phyloP scores from a whole-genome alignment of 2,329 filamentous ascomycete species.

The Colletotrichum cereale region DNA sequence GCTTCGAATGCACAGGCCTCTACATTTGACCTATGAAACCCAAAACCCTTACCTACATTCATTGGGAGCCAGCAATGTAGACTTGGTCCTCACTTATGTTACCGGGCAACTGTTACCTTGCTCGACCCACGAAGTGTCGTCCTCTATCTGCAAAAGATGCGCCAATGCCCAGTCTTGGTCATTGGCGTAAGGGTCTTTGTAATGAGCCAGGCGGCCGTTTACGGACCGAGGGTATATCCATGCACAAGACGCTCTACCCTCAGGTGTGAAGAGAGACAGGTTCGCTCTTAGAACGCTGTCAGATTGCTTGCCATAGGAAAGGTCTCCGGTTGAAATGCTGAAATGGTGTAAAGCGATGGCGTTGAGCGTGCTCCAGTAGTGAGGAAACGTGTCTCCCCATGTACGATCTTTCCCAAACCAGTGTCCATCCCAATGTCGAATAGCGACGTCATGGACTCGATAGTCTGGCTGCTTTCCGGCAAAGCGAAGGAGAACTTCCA shows the following conservation, averaged over 20 bases:
- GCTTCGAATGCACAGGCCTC: not conserved
- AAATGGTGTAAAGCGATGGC: constrained; percentile 33
- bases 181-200: constrained; percentile 36
- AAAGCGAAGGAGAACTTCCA: constrained; percentile 31
- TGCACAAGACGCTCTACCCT: constrained; percentile 33
- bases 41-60: too few species aligned
- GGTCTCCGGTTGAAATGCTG: constrained; percentile 16
- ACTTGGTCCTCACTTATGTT: not conserved
- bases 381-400: constrained; percentile 39
- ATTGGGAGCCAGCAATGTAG: not conserved
- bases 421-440: constrained; percentile 38
- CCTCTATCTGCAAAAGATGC: constrained; percentile 35
- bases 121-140: constrained; percentile 1
- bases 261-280: constrained; percentile 28
- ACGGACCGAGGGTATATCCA: constrained; percentile 38
- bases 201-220: constrained; percentile 28
- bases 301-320: not conserved
- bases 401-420: constrained; percentile 40
- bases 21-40: too few species aligned
- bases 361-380: constrained; percentile 40
- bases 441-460: constrained; percentile 34
- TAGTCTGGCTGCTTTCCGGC: constrained; percentile 38
- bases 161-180: constrained; percentile 38
- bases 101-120: too few species aligned
- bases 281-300: constrained; percentile 28